These are phyloP conservation scores for Cercis canadensis DNA, from an alignment of 306 rosid genomes.

Conservation along the genomic window DNA sequence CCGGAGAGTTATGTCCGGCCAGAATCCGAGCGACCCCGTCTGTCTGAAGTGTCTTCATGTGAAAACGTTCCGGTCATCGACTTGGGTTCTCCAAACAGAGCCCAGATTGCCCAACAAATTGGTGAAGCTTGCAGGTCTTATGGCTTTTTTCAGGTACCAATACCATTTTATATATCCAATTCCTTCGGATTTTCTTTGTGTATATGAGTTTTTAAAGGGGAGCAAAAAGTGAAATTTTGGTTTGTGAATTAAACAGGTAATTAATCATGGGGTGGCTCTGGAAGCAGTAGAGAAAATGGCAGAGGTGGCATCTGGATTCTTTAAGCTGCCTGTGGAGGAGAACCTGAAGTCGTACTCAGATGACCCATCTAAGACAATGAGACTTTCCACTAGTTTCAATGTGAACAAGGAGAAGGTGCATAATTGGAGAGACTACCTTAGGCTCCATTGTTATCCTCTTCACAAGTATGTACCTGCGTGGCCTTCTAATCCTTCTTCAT, in stretches of 20 bases:
- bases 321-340: slow-evolving; percentile 73
- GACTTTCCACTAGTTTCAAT: slow-evolving; percentile 84
- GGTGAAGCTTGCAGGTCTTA: slow-evolving; percentile 70
- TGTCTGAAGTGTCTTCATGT: slow-evolving; percentile 59
- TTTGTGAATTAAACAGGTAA: slow-evolving; percentile 48
- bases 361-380: slow-evolving; percentile 80
- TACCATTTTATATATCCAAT: too few species aligned
- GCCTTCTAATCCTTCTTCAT: slow-evolving; percentile 81
- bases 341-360: slow-evolving; percentile 87
- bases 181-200: too few species aligned
- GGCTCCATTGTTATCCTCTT: slow-evolving; percentile 90
- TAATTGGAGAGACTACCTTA: slow-evolving; percentile 94
- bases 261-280: slow-evolving; percentile 69
- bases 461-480: slow-evolving; percentile 69
- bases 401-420: slow-evolving; percentile 73
- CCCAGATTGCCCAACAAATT: slow-evolving; percentile 42
- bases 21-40: slow-evolving; percentile 82
- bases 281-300: slow-evolving; percentile 61
- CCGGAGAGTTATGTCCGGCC: slow-evolving; percentile 81
- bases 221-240: too few species aligned
- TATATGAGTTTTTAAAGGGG: too few species aligned
- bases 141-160: slow-evolving; percentile 98
- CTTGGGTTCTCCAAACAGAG: slow-evolving; percentile 48
- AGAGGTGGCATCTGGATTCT: slow-evolving; percentile 66
- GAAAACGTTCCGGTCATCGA: slow-evolving; percentile 77